Base-by-base conservation (phyloP, 2,329 filamentous ascomycete species). In the Aspergillus fructus region DNA sequence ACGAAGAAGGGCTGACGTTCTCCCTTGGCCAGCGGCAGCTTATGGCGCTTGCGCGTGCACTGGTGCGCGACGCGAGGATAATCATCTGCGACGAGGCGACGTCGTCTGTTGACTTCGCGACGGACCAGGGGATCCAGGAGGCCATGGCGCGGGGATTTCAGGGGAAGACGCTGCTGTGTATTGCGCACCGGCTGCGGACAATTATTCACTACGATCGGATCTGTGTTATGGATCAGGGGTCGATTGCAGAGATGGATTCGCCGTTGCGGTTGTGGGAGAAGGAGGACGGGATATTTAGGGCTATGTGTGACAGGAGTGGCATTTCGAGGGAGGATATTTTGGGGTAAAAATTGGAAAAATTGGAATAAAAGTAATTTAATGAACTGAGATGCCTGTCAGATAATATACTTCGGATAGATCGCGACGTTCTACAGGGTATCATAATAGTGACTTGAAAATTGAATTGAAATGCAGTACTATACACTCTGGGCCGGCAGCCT, bases 21-120 rank as follows among this genome's bases (percentile, higher is more conserved):
- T 96, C 91, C 0, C 87, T 97, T 9, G 93, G 93, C 6, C 93
- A 97, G 77, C 86, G 94, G 3, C 94, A 97, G 75, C 85, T 97
- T 49, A 96, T 97, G 89, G 94, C 94, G 1, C 82, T 99, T 1
- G 93, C 93, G 0, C 87, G 94, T 1, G 94, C 94, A 0, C 84
- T 99, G 2, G 93, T 97, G 4, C 87, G 93, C 39, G 86, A 88
- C 43, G 89, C 88, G 0, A 91, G 89, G 66, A 97, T 97, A 75
- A 97, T 97, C 66, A 88, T 99, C 49, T 97, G 93, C 74, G 94
- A 99, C 78, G 94, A 99, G 75, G 94, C 94, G 1, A 99, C 94
- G 0, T 91, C 88, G 1, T 90, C 86, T 0, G 93, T 97, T 7
- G 93, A 97, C 74, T 94, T 97, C 81, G 93, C 97, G 71, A 97